Evolutionary conservation across 192 early-diverging fungal species (phyloP).

Genomic region (Jimgerdemannia flammicorona): DNA sequence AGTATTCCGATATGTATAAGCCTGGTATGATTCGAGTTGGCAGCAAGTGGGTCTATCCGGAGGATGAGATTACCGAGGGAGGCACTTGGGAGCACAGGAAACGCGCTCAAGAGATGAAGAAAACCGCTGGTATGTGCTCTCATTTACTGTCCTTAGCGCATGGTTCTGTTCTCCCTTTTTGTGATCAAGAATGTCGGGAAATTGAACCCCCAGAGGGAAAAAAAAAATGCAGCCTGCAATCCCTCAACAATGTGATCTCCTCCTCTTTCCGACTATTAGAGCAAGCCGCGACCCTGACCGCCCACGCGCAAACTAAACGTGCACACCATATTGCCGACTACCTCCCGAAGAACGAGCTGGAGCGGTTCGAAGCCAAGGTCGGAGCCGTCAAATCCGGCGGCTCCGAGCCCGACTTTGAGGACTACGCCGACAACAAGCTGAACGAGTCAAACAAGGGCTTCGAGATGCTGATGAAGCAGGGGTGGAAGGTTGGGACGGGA

Average conservation of each 20-base stretch:
- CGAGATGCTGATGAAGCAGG: conserved; percentile 27
- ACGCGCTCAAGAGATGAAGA: conserved; percentile 25
- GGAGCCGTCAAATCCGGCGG: conserved; percentile 18
- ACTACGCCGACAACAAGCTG: conserved; percentile 21
- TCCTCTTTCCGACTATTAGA: conserved; percentile 4
- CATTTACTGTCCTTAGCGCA: background rate
- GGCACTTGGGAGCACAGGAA: conserved; percentile 28
- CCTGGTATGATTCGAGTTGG: conserved; percentile 22
- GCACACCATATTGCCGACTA: conserved; percentile 26
- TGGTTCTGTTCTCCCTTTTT: background rate
- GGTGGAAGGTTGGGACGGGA: conserved; percentile 21
- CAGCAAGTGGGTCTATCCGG: conserved; percentile 27
- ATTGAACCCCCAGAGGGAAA: background rate
- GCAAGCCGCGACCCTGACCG: conserved; percentile 17
- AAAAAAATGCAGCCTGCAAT: background rate
- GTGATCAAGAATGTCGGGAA: background rate
- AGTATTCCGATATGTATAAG: conserved; percentile 25
- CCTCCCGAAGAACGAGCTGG: conserved; percentile 19
- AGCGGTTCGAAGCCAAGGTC: conserved; percentile 19
- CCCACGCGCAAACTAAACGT: conserved; percentile 20
- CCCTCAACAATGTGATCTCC: conserved; percentile 3
- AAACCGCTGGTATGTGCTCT: conserved; percentile 15
- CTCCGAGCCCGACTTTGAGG: conserved; percentile 11
- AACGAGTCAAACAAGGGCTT: conserved; percentile 21
- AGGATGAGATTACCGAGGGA: conserved; percentile 26